Percentiles rank a stretch among this genome's conserved stretches.
Conservation (phyloP, 2,329 filamentous ascomycete species). For the Lojkania enalia region DNA sequence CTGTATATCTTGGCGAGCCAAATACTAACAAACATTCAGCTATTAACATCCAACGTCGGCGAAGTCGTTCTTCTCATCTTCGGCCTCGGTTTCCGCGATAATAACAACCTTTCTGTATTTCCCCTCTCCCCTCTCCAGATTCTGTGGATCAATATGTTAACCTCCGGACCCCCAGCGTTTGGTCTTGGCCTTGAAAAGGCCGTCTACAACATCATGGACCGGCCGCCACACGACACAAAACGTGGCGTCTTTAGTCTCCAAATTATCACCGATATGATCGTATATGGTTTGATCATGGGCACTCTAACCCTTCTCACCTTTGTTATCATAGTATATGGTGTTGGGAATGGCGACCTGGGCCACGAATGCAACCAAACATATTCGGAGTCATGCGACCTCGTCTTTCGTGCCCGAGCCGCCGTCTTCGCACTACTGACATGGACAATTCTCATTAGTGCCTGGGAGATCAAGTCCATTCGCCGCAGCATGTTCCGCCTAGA, state of each 20-base stretch:
- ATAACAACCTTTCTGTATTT: slow-evolving; percentile 38
- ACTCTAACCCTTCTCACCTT: slow-evolving; percentile 39
- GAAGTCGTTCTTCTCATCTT: slow-evolving; percentile 41
- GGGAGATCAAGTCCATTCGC: slow-evolving; percentile 28
- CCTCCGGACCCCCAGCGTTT: slow-evolving; percentile 41
- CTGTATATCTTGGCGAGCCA: too few species aligned
- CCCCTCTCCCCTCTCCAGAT: slow-evolving; percentile 43
- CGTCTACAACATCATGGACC: slow-evolving; percentile 37
- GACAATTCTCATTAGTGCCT: slow-evolving; percentile 25
- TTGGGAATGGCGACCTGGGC: slow-evolving; percentile 38
- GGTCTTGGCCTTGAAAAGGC: slow-evolving; percentile 42
- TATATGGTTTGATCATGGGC: slow-evolving; percentile 41
- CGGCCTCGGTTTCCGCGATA: slow-evolving; percentile 41
- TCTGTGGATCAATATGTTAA: slow-evolving; percentile 47
- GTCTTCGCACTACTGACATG: slow-evolving; percentile 28
- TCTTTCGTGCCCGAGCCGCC: slow-evolving; percentile 32
- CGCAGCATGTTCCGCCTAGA: slow-evolving; percentile 26
- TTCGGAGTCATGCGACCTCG: slow-evolving; percentile 30
- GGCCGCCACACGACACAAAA: slow-evolving; percentile 28
- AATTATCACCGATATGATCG: slow-evolving; percentile 41
- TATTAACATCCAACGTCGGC: slow-evolving; percentile 38
- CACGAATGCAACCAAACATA: slow-evolving; percentile 36
- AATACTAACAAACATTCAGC: not conserved
- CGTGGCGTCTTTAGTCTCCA: slow-evolving; percentile 40
- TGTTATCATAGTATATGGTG: slow-evolving; percentile 39